phyloP scores from a whole-genome alignment of 257 asterid species.

The Cynanchum wilfordii region DNA sequence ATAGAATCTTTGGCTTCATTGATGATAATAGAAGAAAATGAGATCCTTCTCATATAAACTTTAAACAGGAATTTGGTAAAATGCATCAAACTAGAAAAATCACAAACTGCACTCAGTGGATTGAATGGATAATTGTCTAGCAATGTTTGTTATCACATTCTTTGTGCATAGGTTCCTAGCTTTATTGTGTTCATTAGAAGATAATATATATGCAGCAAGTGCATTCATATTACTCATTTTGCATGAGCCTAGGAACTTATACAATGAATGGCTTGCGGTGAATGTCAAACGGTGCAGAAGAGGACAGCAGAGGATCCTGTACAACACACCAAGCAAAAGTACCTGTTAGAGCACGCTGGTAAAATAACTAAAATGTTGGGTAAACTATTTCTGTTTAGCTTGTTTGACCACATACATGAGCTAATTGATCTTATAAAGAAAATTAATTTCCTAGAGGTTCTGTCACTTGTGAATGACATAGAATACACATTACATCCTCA shows the following conservation, averaged over 20 bases:
- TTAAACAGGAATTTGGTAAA: neutral
- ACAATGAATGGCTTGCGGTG: slow-evolving; percentile 45
- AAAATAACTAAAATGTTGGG: neutral
- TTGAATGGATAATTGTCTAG: neutral
- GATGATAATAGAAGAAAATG: neutral
- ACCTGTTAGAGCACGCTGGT: neutral
- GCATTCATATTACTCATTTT: neutral
- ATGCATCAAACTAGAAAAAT: neutral
- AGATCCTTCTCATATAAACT: neutral
- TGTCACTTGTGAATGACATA: neutral
- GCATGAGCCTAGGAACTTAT: slow-evolving; percentile 21
- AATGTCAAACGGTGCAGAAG: slow-evolving; percentile 56
- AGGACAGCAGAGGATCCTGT: slow-evolving; percentile 72
- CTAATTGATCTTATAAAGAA: neutral
- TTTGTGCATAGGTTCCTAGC: neutral
- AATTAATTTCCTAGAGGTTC: neutral
- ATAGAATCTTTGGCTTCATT: neutral
- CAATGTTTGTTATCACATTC: neutral
- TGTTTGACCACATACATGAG: neutral
- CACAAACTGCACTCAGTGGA: neutral
- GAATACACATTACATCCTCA: neutral
- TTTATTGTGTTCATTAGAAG: neutral
- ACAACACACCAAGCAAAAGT: slow-evolving; percentile 22
- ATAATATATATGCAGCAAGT: neutral
- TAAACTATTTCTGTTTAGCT: neutral